Evolutionary conservation across 2,329 filamentous ascomycete genomes (phyloP), one percentile per base, ranked within the genome.

Genomic region (Blastomyces percursus): DNA sequence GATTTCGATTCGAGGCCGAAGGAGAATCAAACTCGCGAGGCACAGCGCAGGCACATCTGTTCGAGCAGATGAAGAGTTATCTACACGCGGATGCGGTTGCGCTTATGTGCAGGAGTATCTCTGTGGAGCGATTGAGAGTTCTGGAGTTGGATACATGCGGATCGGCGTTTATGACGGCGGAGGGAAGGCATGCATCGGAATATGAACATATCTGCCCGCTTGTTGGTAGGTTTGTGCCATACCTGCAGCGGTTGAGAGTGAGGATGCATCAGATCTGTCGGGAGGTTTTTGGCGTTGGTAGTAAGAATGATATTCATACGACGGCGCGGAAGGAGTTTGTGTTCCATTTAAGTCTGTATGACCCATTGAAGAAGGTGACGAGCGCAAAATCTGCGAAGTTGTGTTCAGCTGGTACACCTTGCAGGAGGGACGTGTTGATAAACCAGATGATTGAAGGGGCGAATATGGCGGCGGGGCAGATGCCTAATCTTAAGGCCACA

Each of bases 221-320:
- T 16, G 54, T 62, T 11, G 44, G 54, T 35, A 55, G 38, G 32
- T 50, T 50, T 50, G 52, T 59, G 4, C 52, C 55, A 12, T 21
- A 38, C 24, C 16, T 62, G 16, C 14, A 19, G 21, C 38, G 16
- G 7, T 24, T 62, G 44, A 55, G 35, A 14, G 55, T 62, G 27
- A 57, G 61, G 11, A 62, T 62, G 61, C 61, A 48, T 32, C 19
- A 46, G n/a, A 62, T 62, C 19, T 62, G 61, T 35, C 55, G 56
- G 2, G 61, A 62, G 9, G 38, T 62, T 35, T 62, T 62, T 62
- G 61, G 57, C 7, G 35, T 24, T 61, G 50, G 40, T 27, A 35
- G 19, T 11, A 16, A 42, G 32, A 27, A 27, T 11, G 8, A 51
- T 48, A 16, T 12, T 16, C 38, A 32, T 40, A 57, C 52, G 7